These are phyloP conservation scores for Gossypium stocksii DNA, from an alignment of 345 rosid species.

Conservation along the genomic window DNA sequence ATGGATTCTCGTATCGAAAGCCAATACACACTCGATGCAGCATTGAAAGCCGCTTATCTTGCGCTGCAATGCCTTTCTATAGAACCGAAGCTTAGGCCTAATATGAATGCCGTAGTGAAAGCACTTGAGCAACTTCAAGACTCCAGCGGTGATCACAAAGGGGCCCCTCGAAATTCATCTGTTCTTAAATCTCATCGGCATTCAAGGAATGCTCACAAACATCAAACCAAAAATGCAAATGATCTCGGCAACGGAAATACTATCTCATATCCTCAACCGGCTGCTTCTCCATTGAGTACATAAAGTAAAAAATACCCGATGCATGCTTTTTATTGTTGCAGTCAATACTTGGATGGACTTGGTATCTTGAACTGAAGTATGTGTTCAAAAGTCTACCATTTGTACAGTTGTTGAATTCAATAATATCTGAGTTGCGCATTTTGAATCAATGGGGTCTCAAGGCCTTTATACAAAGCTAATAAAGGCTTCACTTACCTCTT, in stretches of 20 bases:
- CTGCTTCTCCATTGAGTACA: neutral
- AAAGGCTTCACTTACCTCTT: neutral
- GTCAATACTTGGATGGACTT: neutral
- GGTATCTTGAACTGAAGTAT: neutral
- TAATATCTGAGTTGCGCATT: conserved; percentile 1
- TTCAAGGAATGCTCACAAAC: neutral
- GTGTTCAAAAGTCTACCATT: neutral
- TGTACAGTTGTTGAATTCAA: conserved; percentile 1
- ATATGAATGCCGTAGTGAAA: conserved; percentile 67
- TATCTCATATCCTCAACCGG: conserved; percentile 21
- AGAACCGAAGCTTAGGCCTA: conserved; percentile 74
- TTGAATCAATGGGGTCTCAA: neutral
- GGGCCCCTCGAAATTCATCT: neutral
- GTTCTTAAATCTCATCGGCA: neutral
- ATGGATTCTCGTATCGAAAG: conserved; percentile 65
- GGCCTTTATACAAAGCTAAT: neutral
- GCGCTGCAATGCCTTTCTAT: conserved; percentile 64
- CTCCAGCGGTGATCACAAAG: neutral
- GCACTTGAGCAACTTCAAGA: conserved; percentile 45
- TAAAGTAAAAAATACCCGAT: neutral
- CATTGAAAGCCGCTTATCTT: conserved; percentile 49
- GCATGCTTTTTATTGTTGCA: neutral
- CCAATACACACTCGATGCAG: conserved; percentile 46
- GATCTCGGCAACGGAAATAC: neutral
- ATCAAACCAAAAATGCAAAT: neutral